Evolutionary conservation across 176 grass and related monocot genomes (phyloP), one percentile per base, ranked within the genome.

Genomic region (Musa beccarii): DNA sequence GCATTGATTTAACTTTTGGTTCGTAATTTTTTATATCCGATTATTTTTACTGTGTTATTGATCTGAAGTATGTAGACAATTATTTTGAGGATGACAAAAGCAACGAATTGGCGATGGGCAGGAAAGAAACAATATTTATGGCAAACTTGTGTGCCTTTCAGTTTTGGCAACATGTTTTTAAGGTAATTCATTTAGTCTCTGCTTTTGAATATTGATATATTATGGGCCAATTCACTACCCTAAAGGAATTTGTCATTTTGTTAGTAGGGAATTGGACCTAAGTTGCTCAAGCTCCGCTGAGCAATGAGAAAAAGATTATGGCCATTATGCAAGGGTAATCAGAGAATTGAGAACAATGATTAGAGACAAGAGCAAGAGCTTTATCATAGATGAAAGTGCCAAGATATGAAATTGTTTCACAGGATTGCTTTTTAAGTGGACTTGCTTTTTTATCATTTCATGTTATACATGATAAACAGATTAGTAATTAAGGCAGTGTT

Each of bases 111-210:
- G 82, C 78, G 68, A 85, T 86, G 72, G 83, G 81, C 69, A 96
- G 86, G 83, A 96, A 90, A 78, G 93, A 96, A 89, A 83, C 75
- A 67, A 81, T 75, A 57, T 80, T 80, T 52, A 88, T 96, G 76
- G 89, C 80, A 70, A 96, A 96, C 76, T 85, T 96, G 84, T 90
- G 87, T 76, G 89, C 89, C 69, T 96, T 90, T 86, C 85, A 96
- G 70, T 96, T 96, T 83, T 96, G 93, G 93, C 83, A 96, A 75
- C 81, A 79, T 25, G 79, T 88, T 8, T 92, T 96, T 80, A 96
- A 96, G 93, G 93, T 96, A 88, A 56, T 52, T 74, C 28, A 66
- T 87, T 34, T 79, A 13, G 59, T 54, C 51, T 86, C 43, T 68
- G 8, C 61, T 63, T 86, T 75, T 12, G 11, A 59, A 79, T 74